Evolutionary conservation across 768 basidiomycete species (phyloP).

Genomic region (Calocybe gangraenosa): DNA sequence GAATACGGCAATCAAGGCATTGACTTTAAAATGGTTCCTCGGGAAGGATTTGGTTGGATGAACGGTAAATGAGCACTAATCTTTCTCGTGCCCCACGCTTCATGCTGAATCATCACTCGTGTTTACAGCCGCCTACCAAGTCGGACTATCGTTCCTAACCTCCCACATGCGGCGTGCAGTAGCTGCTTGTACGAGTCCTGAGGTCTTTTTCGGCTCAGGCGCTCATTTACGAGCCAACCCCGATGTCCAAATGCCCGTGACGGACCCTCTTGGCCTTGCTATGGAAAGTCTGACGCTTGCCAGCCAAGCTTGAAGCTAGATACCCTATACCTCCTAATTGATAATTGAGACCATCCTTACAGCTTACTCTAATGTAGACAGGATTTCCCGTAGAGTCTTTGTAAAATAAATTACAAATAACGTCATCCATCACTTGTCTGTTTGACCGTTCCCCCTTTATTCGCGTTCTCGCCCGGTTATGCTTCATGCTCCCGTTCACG

Average conservation of each 20-base stretch:
- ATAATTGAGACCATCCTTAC: too few relatives aligned
- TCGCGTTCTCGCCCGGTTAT: conserved; percentile 22
- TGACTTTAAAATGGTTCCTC: conserved; percentile 96
- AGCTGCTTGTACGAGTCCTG: conserved; percentile 90
- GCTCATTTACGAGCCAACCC: conserved; percentile 31
- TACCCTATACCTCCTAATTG: too few relatives aligned
- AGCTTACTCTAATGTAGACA: too few relatives aligned
- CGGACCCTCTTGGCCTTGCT: conserved; percentile 59
- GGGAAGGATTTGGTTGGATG: conserved; percentile 99
- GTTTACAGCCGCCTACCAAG: conserved; percentile 82
- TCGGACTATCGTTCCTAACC: conserved; percentile 92
- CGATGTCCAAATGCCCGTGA: conserved; percentile 23
- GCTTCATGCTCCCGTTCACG: conserved; percentile 45
- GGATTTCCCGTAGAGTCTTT: too few relatives aligned
- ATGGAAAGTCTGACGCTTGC: conserved; percentile 49
- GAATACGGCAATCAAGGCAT: conserved; percentile 96
- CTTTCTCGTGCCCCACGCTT: background rate
- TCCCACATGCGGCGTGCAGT: conserved; percentile 94
- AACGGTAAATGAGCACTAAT: conserved; percentile 54
- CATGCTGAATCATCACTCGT: conserved; percentile 2
- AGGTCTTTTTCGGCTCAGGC: conserved; percentile 73
- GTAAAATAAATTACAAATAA: too few relatives aligned
- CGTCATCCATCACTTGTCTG: too few relatives aligned
- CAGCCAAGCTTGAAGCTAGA: background rate
- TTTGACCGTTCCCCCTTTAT: background rate